Evolutionary conservation across 768 basidiomycete species (phyloP), one percentile per base, ranked within the genome.

Genomic region (Zangia roseola): DNA sequence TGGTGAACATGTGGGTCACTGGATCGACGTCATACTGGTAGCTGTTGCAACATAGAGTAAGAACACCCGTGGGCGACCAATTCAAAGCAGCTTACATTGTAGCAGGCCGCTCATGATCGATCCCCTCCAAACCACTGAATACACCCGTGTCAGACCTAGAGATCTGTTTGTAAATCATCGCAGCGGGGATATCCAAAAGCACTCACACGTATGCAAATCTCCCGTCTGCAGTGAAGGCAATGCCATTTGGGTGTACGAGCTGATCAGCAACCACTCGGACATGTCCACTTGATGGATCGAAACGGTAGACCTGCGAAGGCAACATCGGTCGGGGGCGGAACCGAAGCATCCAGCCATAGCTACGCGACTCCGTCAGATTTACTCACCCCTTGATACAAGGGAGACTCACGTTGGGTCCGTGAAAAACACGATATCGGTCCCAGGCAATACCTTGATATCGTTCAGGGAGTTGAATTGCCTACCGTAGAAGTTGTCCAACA

Each of bases 381-480:
- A 31, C 14, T 31, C 20, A 7, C 10, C 7, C 13, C 21, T n/a
- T 31, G 14, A 2, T 31, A 31, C 31, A 31, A 10, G 5, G 39
- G 33, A 16, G 25, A 74, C 80, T 38, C 69, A 89, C 80, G 73
- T 70, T 14, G 74, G 73, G 58, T 92, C 88, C 0, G 88, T 91
- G 68, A 91, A 89, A 69, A 86, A 89, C 2, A 91, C 55, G 31
- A 79, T 79, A 30, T 82, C 81, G 53, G 77, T 84, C 4, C 67
- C 65, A 2, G 85, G 86, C 43, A 88, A 82, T 4, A 90, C 71
- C 57, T 87, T 89, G 50, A 86, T 74, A 55, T 93, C 89, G 62
- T 91, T 88, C 43, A 91, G 63, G 2, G 88, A 89, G 67, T 87
- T 90, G 69, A 90, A 92, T 55, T 89, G 88, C 4, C 86, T 73